A percentile compares a stretch with the other conserved stretches of the same genome.
phyloP scores from a whole-genome alignment of 148 eudicot genomes.

The Arctostaphylos glauca region DNA sequence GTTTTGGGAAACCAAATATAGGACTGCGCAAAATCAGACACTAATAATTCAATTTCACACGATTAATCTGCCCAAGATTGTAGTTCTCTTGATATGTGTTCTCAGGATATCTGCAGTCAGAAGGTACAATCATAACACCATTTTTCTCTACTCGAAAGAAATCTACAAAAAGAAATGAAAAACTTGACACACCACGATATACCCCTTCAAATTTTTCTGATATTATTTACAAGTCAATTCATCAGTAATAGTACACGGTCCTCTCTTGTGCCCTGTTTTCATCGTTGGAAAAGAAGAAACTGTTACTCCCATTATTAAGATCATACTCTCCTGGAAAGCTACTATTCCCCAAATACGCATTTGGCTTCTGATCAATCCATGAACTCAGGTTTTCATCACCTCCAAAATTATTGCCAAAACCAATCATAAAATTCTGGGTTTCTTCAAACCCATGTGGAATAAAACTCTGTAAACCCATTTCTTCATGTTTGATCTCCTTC shows the following conservation, averaged over 20 bases:
- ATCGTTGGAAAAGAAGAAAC: slow-evolving; percentile 23
- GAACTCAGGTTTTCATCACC: neutral
- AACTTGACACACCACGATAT: neutral
- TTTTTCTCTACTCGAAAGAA: no score
- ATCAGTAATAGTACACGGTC: slow-evolving; percentile 25
- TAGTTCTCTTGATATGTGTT: no score
- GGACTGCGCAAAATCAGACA: no score
- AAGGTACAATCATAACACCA: no score
- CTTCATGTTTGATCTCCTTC: slow-evolving; percentile 34
- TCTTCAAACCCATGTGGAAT: slow-evolving; percentile 20
- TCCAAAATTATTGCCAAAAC: slow-evolving; percentile 17
- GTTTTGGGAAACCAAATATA: no score
- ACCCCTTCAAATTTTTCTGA: slow-evolving; percentile 24
- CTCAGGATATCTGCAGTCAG: no score
- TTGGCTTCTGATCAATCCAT: slow-evolving; percentile 13
- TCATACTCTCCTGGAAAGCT: slow-evolving; percentile 26
- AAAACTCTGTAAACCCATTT: slow-evolving; percentile 14
- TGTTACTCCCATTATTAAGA: slow-evolving; percentile 9
- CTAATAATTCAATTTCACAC: no score
- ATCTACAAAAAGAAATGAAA: no score
- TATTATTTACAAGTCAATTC: slow-evolving; percentile 16
- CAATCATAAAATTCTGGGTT: slow-evolving; percentile 29
- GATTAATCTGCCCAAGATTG: no score
- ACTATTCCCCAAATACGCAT: slow-evolving; percentile 21
- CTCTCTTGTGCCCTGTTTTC: slow-evolving; percentile 32